Percentiles rank a stretch among this genome's conserved stretches.
Conservation (phyloP, 2,329 filamentous ascomycete species). For the Fusarium pilosicola region DNA sequence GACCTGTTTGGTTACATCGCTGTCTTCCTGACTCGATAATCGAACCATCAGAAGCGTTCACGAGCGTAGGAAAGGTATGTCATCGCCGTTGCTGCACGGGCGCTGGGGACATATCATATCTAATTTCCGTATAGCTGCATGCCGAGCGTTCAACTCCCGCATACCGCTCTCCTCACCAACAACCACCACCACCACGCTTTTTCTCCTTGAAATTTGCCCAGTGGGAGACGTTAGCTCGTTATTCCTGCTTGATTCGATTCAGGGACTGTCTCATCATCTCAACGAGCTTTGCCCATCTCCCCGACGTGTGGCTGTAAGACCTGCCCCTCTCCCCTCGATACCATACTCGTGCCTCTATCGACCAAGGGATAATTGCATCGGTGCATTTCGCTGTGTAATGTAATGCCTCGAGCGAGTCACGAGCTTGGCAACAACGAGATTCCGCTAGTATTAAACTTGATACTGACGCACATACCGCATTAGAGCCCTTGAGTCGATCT, state of each 20-base stretch:
- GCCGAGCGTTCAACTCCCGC: slow-evolving; percentile 48
- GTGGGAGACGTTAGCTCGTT: slow-evolving; percentile 75
- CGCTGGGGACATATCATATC: slow-evolving; percentile 29
- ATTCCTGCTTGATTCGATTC: slow-evolving; percentile 63
- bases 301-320: slow-evolving; percentile 64
- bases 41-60: slow-evolving; percentile 17
- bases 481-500: slow-evolving; percentile 58
- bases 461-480: slow-evolving; percentile 47
- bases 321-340: slow-evolving; percentile 41
- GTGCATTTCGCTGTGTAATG: background rate
- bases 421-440: slow-evolving; percentile 39
- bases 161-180: slow-evolving; percentile 48
- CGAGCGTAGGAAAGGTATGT: slow-evolving; percentile 44
- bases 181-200: slow-evolving; percentile 54
- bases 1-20: slow-evolving; percentile 5
- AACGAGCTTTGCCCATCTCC: slow-evolving; percentile 54
- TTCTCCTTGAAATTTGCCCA: slow-evolving; percentile 56
- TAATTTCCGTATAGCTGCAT: slow-evolving; percentile 51
- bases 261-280: slow-evolving; percentile 56
- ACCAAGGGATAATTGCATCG: slow-evolving; percentile 42
- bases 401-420: slow-evolving; percentile 1
- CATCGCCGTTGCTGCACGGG: background rate
- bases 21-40: slow-evolving; percentile 16
- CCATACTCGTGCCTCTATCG: slow-evolving; percentile 42
- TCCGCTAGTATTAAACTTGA: slow-evolving; percentile 33